Evolutionary conservation across 768 basidiomycete genomes (phyloP), one percentile per base, ranked within the genome.

Genomic region (Podaxis sp.): DNA sequence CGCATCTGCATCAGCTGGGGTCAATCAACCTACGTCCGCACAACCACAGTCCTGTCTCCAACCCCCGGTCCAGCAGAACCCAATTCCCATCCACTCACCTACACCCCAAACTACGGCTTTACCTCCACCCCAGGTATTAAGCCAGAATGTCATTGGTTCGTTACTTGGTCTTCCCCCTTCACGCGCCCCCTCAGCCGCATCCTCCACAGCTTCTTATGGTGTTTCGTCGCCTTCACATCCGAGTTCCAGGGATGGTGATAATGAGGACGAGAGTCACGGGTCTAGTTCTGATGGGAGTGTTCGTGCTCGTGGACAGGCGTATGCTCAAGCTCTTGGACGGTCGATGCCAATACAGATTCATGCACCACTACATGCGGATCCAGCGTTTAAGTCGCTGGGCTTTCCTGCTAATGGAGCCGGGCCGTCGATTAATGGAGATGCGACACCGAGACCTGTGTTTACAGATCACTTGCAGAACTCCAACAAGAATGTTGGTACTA

Each of bases 131-230:
- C 88, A 90, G 68, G 79, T 90, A 18, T 80, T 91, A 48, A 86
- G 83, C 55, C 85, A 88, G 68, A 83, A 89, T 57, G 89, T 90
- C 40, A 83, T 90, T 38, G 82, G 82, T 1, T 76, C 81, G 2
- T 78, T 91, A 7, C 76, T 90, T 2, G 88, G 89, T 3, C 73
- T 87, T 11, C 74, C 76, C 4, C 77, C 77, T 3, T 74, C 77
- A 14, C 77, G 78, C 3, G 68, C 77, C 2, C 64, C 77, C 7
- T 80, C 75, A 44, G 78, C 69, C 18, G 74, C 76, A n/a, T 78
- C 54, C 37, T 67, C 16, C 66, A 67, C 38, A 72, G 68, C 62
- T 68, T 65, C 51, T 9, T 44, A 46, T 38, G 21, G 16, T 40
- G 23, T n/a, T 44, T n/a, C 42, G 42, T 18, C 70, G 3, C 69